Evolutionary conservation across 1,284 basidiomycete species (phyloP), one percentile per base, ranked within the genome.

Genomic region (Neotropicomus parvogracilis): DNA sequence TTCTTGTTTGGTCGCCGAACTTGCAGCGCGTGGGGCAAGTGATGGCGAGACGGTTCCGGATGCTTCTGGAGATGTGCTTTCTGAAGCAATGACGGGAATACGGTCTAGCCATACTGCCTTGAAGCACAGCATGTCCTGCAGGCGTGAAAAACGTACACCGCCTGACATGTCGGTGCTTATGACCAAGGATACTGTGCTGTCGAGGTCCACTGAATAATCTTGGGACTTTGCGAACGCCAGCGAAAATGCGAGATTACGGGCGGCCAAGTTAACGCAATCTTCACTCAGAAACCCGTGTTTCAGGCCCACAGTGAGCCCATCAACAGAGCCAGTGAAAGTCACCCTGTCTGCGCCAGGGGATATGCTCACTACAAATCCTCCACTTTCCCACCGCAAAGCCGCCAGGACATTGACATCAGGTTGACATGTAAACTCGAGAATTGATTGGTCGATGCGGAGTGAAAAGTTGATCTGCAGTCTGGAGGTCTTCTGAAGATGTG

Each of bases 31-130:
- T 12, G 40, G 46, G n/a, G 39, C 43, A 32, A 40, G 54, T 21
- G 35, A 56, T 37, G 41, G 52, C 26, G 35, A 57, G 39, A 46
- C 52, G 44, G 45, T 56, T 42, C 42, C 54, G 24, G 57, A 57
- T 61, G 19, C 53, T 49, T 41, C 68, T 55, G 45, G 60, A 54
- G 45, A 59, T 60, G 29, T 59, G 55, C n/a, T 49, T 41, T 75
- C 73, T n/a, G 69, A 72, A 49, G 77, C 78, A 57, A 88, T 77
- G 4, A 88, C 67, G 0, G 89, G 88, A 32, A 93, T 90, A 34
- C 83, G 81, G 59, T 93, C 91, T 37, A 94, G 65, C 89, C 90
- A 94, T 16, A 93, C 88, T 1, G 90, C 90, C 64, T 92, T 91
- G 75, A 93, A 90, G 64, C 88, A 91, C 24, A 93, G 73, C 39